Evolutionary conservation across 169 alveolate genomes (phyloP), one percentile per base, ranked within the genome.

Genomic region (Theileria orientalis): DNA sequence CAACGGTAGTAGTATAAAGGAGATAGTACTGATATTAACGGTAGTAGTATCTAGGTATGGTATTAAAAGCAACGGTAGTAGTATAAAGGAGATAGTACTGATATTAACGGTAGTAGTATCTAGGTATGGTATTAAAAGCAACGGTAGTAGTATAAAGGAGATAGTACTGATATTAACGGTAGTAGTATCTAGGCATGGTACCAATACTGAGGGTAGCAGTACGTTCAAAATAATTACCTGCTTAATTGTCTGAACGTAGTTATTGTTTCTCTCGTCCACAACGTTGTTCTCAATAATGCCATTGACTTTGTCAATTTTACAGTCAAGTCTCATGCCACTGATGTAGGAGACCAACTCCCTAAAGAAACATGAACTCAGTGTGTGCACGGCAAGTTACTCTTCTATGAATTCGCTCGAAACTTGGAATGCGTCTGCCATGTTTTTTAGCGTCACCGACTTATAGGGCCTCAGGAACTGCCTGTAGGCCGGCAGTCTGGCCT

Each of bases 341-440:
- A 95, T 94, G 87, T 93, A 94, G 56, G 96, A 90, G 21, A 95
- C 91, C 35, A 95, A 88, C 83, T 96, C 99, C 51, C 74, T 59
- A 59, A 47, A 47, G 16, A 47, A 47, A 47, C 14, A 41, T 41
- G 8, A 9, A 41, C 14, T 9, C 14, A 41, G 49, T 41, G 30
- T 49, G 25, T 21, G 25, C 19, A 8, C 29, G 2, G 1, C 1
- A 35, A 91, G 80, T 74, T 91, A 95, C 27, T 72, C 90, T 84
- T 97, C 99, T 14, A 97, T 85, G 86, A 97, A 97, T 54, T 91
- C 94, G 9, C 89, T 78, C 25, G 94, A 77, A 16, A 97, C 97
- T 40, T 98, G 98, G 92, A 97, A 97, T 29, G 96, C 94, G 44
- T 87, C 79, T 3, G 98, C 98, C 98, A 97, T 96, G 80, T 92